phyloP scores from a whole-genome alignment of 2,329 filamentous ascomycete genomes.

The Dissoconium aciculare region DNA sequence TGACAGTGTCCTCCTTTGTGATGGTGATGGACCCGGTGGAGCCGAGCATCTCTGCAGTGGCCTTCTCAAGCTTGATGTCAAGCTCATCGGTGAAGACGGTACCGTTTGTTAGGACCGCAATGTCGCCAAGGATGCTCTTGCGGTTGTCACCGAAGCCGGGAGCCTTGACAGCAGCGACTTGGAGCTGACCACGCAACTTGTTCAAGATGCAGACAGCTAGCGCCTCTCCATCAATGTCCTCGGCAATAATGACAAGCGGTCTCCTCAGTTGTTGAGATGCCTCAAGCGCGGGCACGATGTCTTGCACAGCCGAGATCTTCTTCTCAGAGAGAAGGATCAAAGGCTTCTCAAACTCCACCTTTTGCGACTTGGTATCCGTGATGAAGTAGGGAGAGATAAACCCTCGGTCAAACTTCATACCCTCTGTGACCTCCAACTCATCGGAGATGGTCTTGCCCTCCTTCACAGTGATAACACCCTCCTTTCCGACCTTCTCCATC shows the following conservation, averaged over 20 bases:
- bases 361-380: constrained; percentile 95
- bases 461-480: constrained; percentile 99
- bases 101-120: constrained; percentile 88
- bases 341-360: constrained; percentile 99
- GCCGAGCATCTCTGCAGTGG: constrained; percentile 86
- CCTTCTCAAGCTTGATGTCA: constrained; percentile 98
- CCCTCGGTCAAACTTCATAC: constrained; percentile 99
- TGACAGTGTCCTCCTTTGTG: constrained; percentile 99
- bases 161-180: constrained; percentile 96
- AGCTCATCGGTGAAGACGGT: constrained; percentile 98
- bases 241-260: constrained; percentile 93
- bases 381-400: constrained; percentile 99
- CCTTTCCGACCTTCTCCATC: constrained; percentile 99
- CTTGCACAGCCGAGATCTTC: constrained; percentile 99
- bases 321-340: constrained; percentile 97
- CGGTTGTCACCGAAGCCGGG: constrained; percentile 99
- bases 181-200: constrained; percentile 98
- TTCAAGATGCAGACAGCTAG: constrained; percentile 98
- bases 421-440: constrained; percentile 97
- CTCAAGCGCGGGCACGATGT: constrained; percentile 96
- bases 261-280: constrained; percentile 89
- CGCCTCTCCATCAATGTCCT: constrained; percentile 98
- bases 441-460: constrained; percentile 98
- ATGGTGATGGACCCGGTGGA: constrained; percentile 97
- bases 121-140: constrained; percentile 96